Evolutionary conservation across 352 stramenopile genomes (phyloP), one percentile per base, ranked within the genome.

Genomic region (Phytophthora brassicae): DNA sequence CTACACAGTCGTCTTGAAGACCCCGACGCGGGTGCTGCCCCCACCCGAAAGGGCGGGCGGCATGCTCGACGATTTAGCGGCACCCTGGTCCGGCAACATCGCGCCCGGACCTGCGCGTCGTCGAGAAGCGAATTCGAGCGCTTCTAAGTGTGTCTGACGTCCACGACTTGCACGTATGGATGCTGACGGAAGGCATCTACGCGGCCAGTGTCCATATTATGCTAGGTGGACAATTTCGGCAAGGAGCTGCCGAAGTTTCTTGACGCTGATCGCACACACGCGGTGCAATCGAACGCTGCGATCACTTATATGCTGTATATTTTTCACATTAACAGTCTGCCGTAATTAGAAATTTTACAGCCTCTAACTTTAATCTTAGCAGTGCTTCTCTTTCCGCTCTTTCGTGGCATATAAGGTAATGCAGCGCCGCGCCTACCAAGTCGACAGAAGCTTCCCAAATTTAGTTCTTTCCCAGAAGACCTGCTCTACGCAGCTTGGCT

Each of bases 101-200:
- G n/a, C n/a, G n/a, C n/a, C n/a, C n/a, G 55, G 67, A 84, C 53
- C 68, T 92, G 20, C 67, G 70, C 24, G 39, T 74, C 8, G 67
- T 90, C 12, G 83, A 92, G 71, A 83, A 78, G 44, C 72, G 74
- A 16, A 65, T 92, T 22, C 83, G 83, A 23, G 67, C 77, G 14
- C 67, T 92, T 22, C 68, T 78, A 22, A 56, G 82, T 9, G 96
- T 99, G 4, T 90, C 88, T 33, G 87, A 99, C 69, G 92, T 98
- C 22, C 97, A 99, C 74, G 95, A 99, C 68, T 72, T 99, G n/a
- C 97, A 98, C 70, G 89, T 99, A 43, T 99, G 97, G 97, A 92
- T 81, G 38, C 86, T 99, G 47, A 98, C 92, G 0, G 83, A 98
- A 35, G 90, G 94, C 4, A 58, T 89, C 31, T 84, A 82, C 17